These are phyloP conservation scores for Immersiporthe knoxdaviesiana DNA, from an alignment of 2,329 filamentous ascomycete genomes.

Conservation along the genomic window DNA sequence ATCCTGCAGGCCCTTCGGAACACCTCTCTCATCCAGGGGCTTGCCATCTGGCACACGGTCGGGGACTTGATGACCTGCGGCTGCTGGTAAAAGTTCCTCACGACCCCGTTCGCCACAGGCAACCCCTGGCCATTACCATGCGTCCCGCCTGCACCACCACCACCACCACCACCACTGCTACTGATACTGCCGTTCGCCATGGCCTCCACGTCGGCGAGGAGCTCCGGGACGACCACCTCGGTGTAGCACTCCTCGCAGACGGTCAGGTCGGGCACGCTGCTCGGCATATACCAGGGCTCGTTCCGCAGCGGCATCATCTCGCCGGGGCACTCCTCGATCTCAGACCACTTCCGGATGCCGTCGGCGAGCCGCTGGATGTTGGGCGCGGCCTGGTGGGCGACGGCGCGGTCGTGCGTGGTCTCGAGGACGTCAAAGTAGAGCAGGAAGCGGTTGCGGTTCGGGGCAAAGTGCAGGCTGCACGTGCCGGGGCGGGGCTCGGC, in stretches of 20 bases:
- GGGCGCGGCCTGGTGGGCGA: conserved; percentile 48
- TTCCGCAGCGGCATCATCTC: conserved; percentile 66
- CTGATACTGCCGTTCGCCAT: conserved; percentile 33
- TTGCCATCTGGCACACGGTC: conserved; percentile 79
- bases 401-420: conserved; percentile 55
- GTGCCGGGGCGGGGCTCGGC: conserved; percentile 52
- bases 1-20: conserved; percentile 69
- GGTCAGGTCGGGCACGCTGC: conserved; percentile 74
- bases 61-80: conserved; percentile 55
- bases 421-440: conserved; percentile 66
- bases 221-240: conserved; percentile 73
- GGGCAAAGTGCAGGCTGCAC: conserved; percentile 70
- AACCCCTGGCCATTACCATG: conserved; percentile 4
- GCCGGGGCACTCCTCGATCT: conserved; percentile 65
- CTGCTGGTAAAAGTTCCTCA: conserved; percentile 66
- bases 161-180: neutral
- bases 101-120: conserved; percentile 45
- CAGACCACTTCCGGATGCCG: conserved; percentile 62
- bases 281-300: conserved; percentile 77
- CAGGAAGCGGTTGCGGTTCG: conserved; percentile 57
- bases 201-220: conserved; percentile 50
- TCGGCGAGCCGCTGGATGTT: conserved; percentile 66
- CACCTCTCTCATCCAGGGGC: conserved; percentile 73
- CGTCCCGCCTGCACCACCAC: neutral
- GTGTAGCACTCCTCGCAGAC: conserved; percentile 89